A percentile compares a stretch with the other conserved stretches of the same genome.
Conservation (phyloP, 2,329 filamentous ascomycete species). For the Fusarium sambucinum region DNA sequence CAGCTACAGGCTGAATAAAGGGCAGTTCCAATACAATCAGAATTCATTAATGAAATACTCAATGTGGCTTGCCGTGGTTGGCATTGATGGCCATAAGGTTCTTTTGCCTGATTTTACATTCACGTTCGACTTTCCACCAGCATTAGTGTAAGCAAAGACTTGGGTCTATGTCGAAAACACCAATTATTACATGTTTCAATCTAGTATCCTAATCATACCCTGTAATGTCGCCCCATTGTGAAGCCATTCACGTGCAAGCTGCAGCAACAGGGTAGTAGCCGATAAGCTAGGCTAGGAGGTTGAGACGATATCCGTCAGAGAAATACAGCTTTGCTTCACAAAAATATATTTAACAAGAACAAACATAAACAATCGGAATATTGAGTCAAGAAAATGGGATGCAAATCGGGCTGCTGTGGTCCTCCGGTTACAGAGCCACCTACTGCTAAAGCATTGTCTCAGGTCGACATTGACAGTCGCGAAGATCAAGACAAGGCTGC, state of each 20-base stretch:
- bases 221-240: neutral
- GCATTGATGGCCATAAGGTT: no score
- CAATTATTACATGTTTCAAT: neutral
- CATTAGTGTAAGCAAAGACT: neutral
- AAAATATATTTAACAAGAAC: neutral
- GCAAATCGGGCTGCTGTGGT: conserved; percentile 31
- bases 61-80: neutral
- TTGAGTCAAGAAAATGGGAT: conserved; percentile 20
- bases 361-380: neutral
- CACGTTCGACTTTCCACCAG: neutral
- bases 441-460: neutral
- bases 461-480: conserved; percentile 6
- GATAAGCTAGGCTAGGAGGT: conserved; percentile 3
- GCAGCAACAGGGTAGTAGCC: neutral
- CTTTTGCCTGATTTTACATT: neutral
- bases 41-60: neutral
- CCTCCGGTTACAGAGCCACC: conserved; percentile 8
- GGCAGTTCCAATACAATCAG: neutral
- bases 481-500: neutral
- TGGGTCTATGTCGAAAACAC: neutral
- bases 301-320: neutral
- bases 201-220: neutral
- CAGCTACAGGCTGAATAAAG: neutral
- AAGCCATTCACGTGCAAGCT: conserved; percentile 29
- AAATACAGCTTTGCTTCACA: neutral